Base-by-base conservation (phyloP, 2,329 filamentous ascomycete genomes). In the Penicillium sp. region DNA sequence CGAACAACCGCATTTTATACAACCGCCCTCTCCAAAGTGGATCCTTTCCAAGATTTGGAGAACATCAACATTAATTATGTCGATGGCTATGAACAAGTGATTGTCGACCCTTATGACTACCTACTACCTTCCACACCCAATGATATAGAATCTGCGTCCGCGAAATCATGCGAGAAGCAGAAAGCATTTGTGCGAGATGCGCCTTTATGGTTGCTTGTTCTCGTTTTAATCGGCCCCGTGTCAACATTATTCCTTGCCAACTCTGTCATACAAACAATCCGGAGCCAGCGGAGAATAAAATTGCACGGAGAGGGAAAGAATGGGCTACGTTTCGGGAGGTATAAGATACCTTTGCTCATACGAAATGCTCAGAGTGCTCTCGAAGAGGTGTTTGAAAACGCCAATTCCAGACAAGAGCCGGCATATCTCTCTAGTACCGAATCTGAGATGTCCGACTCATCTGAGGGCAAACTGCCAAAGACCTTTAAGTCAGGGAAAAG, bases 1-100 rank as follows among this genome's bases (percentile, higher is more conserved):
- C 80, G 86, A 48, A 90, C 84, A 37, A 90, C 90, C 4, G 84
- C 87, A 1, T 90, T 89, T 73, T 96, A 93, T 69, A 97, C 93
- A 0, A 90, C 91, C 0, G 80, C 80, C 17, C 90, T 97, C 39
- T 81, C 86, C 20, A 86, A 85, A 63, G 88, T 81, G 0, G 90
- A 97, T 63, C 92, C 91, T 0, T 97, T 85, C 66, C 80, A 80
- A 0, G 80, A 91, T 57, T 67, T 88, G 13, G 82, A 86, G 17
- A 83, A 81, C 4, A 69, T 93, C 54, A 84, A 87, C 18, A 77
- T 91, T 60, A 90, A 90, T 65, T 95, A 88, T 62, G 68, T 93
- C 1, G 74, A 84, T 27, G 90, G 87, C 20, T 93, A 90, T 62
- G 84, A 87, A 32, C 79, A 87, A 43, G 85, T 95, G 7, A 79